A percentile compares a stretch with the other conserved stretches of the same genome.
phyloP scores from a whole-genome alignment of 768 basidiomycete species.

The Xanthoconium purpureum region DNA sequence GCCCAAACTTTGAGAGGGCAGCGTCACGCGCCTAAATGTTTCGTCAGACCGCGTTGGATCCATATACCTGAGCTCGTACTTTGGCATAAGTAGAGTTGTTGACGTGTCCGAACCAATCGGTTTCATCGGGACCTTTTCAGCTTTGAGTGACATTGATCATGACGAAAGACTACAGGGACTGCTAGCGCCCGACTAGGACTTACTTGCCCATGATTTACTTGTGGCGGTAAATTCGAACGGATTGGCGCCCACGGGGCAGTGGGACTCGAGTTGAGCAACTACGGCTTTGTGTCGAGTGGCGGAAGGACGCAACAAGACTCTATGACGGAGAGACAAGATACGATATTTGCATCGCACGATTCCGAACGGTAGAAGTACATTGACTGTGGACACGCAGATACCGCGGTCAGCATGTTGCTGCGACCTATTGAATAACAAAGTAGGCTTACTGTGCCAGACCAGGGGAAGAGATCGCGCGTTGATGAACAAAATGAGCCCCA shows the following conservation, averaged over 20 bases:
- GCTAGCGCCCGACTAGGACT: slow-evolving; percentile 1
- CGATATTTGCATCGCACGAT: slow-evolving; percentile 11
- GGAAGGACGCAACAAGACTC: slow-evolving; percentile 4
- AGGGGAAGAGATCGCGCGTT: slow-evolving; percentile 13
- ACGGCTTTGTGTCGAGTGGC: slow-evolving; percentile 9
- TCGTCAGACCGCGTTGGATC: neutral
- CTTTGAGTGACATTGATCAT: neutral
- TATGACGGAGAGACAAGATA: slow-evolving; percentile 4
- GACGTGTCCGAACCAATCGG: slow-evolving; percentile 17
- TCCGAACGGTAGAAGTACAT: slow-evolving; percentile 10
- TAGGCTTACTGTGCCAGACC: slow-evolving; percentile 14
- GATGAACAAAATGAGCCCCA: slow-evolving; percentile 9
- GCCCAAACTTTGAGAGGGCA: slow-evolving; percentile 8
- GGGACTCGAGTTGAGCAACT: slow-evolving; percentile 10
- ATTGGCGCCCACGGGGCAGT: slow-evolving; percentile 15
- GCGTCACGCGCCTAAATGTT: slow-evolving; percentile 12
- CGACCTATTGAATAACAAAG: neutral
- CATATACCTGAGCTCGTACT: neutral
- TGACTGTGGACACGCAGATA: neutral
- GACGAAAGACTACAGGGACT: neutral
- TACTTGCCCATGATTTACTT: slow-evolving; percentile 13
- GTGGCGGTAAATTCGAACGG: slow-evolving; percentile 12
- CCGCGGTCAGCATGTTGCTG: neutral
- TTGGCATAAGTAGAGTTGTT: slow-evolving; percentile 17
- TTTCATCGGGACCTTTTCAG: slow-evolving; percentile 16